Conservation (phyloP, 768 basidiomycete species). For the Antrodiella citrinella region DNA sequence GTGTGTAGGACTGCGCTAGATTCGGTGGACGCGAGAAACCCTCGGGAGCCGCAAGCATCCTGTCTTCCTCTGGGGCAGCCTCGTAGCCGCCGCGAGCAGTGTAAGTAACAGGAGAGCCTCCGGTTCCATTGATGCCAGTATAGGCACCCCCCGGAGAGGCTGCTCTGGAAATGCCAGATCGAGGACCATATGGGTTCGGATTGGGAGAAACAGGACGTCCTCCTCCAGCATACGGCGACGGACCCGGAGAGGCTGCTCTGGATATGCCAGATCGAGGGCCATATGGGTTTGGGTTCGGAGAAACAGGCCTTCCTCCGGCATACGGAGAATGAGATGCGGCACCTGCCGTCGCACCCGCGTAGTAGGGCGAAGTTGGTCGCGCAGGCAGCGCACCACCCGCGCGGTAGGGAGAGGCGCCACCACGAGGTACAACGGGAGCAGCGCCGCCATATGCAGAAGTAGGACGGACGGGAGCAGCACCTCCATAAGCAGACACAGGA, state of each 20-base stretch:
- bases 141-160: constrained; percentile 10
- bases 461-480: constrained; percentile 15
- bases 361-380: not conserved
- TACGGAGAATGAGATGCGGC: too few species aligned
- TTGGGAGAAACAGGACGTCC: constrained; percentile 18
- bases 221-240: constrained; percentile 12
- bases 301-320: constrained; percentile 7
- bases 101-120: constrained; percentile 3
- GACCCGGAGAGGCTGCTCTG: constrained; percentile 11
- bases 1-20: constrained; percentile 54
- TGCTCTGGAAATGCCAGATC: constrained; percentile 19
- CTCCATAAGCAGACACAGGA: constrained; percentile 6
- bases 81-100: constrained; percentile 4
- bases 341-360: not conserved
- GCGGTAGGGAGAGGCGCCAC: constrained; percentile 13
- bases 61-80: constrained; percentile 6
- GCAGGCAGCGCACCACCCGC: constrained; percentile 2
- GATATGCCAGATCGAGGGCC: constrained; percentile 30
- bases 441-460: constrained; percentile 22
- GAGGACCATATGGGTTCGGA: constrained; percentile 34
- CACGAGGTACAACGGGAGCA: not conserved
- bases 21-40: constrained; percentile 71
- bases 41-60: constrained; percentile 43
- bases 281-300: constrained; percentile 26
- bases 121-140: constrained; percentile 6